A percentile compares a stretch with the other conserved stretches of the same genome.
These are phyloP conservation scores for Rehmannia glutinosa DNA, from an alignment of 257 asterid genomes.

Conservation along the genomic window DNA sequence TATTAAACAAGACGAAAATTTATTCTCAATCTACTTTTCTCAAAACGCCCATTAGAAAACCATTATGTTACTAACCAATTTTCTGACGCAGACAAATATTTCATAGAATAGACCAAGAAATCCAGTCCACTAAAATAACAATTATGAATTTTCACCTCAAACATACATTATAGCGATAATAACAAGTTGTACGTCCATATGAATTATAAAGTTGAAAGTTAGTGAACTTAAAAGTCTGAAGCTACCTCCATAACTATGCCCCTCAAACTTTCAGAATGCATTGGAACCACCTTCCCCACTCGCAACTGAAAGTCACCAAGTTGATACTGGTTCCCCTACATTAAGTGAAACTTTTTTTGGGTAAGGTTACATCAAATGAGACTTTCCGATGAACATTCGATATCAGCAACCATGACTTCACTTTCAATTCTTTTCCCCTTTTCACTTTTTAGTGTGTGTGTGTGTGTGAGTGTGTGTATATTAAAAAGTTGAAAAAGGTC, in stretches of 20 bases:
- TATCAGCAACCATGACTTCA: not conserved
- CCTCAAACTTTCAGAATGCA: conserved; percentile 79
- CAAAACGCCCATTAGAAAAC: not conserved
- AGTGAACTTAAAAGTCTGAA: not conserved
- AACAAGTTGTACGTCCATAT: not conserved
- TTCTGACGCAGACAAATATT: not conserved
- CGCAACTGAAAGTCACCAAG: conserved; percentile 91
- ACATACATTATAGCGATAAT: too few species aligned
- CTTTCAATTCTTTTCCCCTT: not conserved
- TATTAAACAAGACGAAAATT: not conserved
- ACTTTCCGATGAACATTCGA: conserved; percentile 1
- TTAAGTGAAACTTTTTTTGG: not conserved
- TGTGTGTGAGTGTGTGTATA: too few species aligned
- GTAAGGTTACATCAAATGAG: too few species aligned
- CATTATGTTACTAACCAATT: too few species aligned
- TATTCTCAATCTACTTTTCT: not conserved
- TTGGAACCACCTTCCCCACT: conserved; percentile 92
- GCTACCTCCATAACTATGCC: conserved; percentile 97
- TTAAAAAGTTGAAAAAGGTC: too few species aligned
- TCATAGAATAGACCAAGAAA: not conserved
- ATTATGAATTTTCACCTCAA: not conserved
- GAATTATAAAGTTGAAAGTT: not conserved
- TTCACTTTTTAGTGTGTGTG: not conserved
- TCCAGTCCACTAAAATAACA: not conserved
- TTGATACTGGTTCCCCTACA: conserved; percentile 74